Evolutionary conservation across 225 moss, liverwort and hornwort genomes (phyloP).

Genomic region (Asterella californica): DNA sequence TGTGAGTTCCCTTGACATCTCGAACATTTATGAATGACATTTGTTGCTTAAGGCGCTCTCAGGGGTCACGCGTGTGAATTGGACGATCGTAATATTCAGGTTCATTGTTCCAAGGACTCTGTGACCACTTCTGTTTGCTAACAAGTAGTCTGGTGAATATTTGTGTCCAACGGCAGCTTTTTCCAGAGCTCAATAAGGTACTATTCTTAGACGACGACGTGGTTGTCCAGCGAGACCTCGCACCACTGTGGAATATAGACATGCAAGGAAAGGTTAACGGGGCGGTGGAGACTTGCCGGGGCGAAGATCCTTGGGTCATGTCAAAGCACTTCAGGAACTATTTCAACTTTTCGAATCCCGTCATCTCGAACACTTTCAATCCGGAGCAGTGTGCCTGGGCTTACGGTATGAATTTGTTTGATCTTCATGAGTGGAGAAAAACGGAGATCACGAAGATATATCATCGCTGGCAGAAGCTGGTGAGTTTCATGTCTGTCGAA

Average conservation of each 20-base stretch:
- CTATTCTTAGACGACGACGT: conserved; percentile 97
- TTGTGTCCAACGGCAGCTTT: conserved; percentile 50
- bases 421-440: conserved; percentile 78
- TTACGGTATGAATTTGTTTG: conserved; percentile 97
- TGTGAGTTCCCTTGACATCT: conserved; percentile 28
- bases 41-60: background rate
- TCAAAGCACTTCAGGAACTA: conserved; percentile 94
- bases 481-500: conserved; percentile 10
- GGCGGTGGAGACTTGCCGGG: conserved; percentile 92
- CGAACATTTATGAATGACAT: background rate
- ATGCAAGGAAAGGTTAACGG: conserved; percentile 93
- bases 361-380: conserved; percentile 66
- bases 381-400: conserved; percentile 89
- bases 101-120: no score
- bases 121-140: background rate
- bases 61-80: no score
- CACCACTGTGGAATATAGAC: conserved; percentile 76
- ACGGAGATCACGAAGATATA: conserved; percentile 90
- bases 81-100: no score
- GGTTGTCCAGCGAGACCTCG: conserved; percentile 85
- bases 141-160: background rate
- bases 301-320: conserved; percentile 93
- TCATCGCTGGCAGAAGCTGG: conserved; percentile 90
- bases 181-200: conserved; percentile 88
- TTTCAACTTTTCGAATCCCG: conserved; percentile 95